These are phyloP conservation scores for Triticum dicoccoides DNA, from an alignment of 176 grass and related monocot genomes.

Conservation along the genomic window DNA sequence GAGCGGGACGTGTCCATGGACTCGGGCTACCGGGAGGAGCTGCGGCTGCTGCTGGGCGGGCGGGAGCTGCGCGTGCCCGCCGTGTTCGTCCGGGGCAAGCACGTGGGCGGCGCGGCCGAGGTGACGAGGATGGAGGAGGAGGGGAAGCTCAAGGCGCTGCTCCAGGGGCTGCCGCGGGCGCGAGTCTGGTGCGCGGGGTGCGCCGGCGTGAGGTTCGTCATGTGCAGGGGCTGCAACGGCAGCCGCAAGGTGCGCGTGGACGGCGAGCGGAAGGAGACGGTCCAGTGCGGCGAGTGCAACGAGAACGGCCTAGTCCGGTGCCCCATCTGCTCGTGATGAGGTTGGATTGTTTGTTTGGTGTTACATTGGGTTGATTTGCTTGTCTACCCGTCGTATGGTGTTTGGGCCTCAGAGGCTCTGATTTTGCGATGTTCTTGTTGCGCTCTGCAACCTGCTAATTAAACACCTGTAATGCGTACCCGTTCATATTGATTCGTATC, in stretches of 20 bases:
- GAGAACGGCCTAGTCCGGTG: constrained; percentile 93
- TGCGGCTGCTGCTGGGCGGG: constrained; percentile 64
- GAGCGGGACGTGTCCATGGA: constrained; percentile 99
- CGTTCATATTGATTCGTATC: constrained; percentile 17
- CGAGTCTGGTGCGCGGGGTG: constrained; percentile 78
- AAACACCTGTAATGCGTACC: constrained; percentile 29
- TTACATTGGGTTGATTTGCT: constrained; percentile 55
- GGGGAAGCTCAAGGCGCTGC: constrained; percentile 59
- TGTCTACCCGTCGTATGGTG: constrained; percentile 43
- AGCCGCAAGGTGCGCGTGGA: constrained; percentile 90
- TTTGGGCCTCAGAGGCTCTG: background rate
- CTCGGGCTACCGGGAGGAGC: constrained; percentile 91
- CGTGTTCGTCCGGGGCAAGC: constrained; percentile 70
- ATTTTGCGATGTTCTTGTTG: constrained; percentile 33
- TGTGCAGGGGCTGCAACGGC: constrained; percentile 93
- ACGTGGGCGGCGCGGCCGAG: constrained; percentile 73
- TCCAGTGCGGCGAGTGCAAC: constrained; percentile 77
- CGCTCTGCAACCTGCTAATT: constrained; percentile 32
- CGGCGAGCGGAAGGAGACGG: constrained; percentile 52
- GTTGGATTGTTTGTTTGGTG: background rate
- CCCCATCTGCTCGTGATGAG: constrained; percentile 76
- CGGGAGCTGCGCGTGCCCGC: constrained; percentile 68
- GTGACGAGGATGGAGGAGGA: constrained; percentile 81
- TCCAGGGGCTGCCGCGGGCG: constrained; percentile 74
- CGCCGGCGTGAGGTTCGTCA: constrained; percentile 80